Conservation (phyloP, 2,329 filamentous ascomycete genomes). For the Neonectria ditissima region DNA sequence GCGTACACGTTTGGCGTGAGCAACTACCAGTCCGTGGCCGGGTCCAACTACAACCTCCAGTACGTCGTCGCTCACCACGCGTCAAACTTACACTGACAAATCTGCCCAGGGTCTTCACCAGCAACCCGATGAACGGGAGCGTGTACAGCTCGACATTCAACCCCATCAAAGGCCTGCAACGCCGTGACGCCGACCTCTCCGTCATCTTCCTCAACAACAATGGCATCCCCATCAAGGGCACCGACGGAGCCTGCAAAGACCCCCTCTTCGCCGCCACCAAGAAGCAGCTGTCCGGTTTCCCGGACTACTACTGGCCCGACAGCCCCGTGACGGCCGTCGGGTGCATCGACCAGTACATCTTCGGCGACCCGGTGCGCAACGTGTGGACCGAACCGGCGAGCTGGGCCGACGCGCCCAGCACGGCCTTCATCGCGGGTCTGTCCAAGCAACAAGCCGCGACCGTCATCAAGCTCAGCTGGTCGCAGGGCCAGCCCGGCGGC, state of each 20-base stretch:
- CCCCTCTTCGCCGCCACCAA: conserved; percentile 23
- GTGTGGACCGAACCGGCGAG: conserved; percentile 5
- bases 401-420: neutral
- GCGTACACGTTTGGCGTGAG: neutral
- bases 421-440: neutral
- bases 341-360: conserved; percentile 22
- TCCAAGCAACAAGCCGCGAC: neutral
- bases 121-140: neutral
- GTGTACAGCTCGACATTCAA: neutral
- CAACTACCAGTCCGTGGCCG: neutral
- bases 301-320: conserved; percentile 20
- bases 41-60: neutral
- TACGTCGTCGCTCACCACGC: neutral
- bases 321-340: conserved; percentile 18
- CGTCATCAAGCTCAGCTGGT: neutral
- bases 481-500: neutral
- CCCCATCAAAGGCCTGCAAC: conserved; percentile 9
- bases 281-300: neutral
- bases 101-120: neutral
- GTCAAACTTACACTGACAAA: neutral
- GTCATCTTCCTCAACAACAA: conserved; percentile 25
- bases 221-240: conserved; percentile 12
- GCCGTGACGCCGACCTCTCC: conserved; percentile 21
- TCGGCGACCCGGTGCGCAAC: conserved; percentile 12
- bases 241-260: conserved; percentile 15